phyloP scores from a whole-genome alignment of 176 grass and related monocot genomes.

The Olyra latifolia region DNA sequence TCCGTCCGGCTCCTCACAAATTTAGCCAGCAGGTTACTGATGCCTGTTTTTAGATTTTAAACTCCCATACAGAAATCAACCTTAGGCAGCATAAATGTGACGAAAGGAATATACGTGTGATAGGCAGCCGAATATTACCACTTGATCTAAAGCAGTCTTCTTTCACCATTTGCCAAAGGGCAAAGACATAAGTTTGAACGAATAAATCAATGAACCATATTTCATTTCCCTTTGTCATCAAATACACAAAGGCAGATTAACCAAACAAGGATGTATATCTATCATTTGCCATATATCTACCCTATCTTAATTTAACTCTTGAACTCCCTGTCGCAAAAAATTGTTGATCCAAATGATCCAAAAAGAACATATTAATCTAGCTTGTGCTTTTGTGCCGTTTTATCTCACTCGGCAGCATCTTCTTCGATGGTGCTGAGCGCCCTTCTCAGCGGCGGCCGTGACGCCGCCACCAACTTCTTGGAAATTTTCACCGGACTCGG shows the following conservation, averaged over 20 bases:
- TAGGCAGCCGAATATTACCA: neutral
- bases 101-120: neutral
- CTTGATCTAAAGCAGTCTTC: neutral
- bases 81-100: neutral
- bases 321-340: neutral
- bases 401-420: neutral
- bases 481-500: neutral
- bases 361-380: too few species aligned
- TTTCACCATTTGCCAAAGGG: neutral
- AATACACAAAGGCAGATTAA: neutral
- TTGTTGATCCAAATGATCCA: neutral
- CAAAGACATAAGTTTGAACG: too few species aligned
- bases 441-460: conserved; percentile 10
- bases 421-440: conserved; percentile 52
- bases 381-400: neutral
- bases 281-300: neutral
- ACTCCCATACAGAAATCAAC: neutral
- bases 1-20: too few species aligned
- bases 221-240: neutral
- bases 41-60: too few species aligned
- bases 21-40: neutral
- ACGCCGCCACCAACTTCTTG: neutral
- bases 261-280: neutral
- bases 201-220: neutral
- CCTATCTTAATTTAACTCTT: neutral